A percentile compares a stretch with the other conserved stretches of the same genome.
These are phyloP conservation scores for Microdochium paspali DNA, from an alignment of 2,329 filamentous ascomycete species.

Conservation along the genomic window DNA sequence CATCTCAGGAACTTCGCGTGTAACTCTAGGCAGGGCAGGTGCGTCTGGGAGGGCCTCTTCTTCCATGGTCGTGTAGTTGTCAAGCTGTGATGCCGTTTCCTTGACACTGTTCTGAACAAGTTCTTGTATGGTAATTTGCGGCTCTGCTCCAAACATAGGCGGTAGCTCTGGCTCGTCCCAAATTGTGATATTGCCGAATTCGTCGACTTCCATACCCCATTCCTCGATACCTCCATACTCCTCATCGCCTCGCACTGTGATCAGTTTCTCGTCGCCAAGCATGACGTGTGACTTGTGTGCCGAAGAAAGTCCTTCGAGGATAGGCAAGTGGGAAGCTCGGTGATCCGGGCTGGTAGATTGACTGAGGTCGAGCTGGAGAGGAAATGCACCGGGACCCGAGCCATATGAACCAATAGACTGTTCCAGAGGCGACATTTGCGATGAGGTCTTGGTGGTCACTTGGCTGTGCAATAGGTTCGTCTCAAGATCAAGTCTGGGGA, in stretches of 20 bases:
- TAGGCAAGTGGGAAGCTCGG: conserved; percentile 10
- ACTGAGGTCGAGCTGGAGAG: conserved; percentile 13
- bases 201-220: conserved; percentile 40
- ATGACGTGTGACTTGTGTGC: conserved; percentile 11
- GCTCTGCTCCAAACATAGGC: conserved; percentile 12
- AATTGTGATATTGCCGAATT: conserved; percentile 37
- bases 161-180: conserved; percentile 36
- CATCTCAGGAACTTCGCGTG: conserved; percentile 7
- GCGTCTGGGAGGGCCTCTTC: conserved; percentile 28
- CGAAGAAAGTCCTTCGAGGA: conserved; percentile 16
- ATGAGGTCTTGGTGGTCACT: conserved; percentile 18
- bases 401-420: conserved; percentile 9
- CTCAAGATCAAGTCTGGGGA: conserved; percentile 46
- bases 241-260: conserved; percentile 22
- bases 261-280: conserved; percentile 12
- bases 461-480: conserved; percentile 19
- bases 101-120: conserved; percentile 5
- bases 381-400: conserved; percentile 7
- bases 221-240: conserved; percentile 27
- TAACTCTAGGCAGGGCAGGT: conserved; percentile 20
- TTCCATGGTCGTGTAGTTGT: conserved; percentile 24
- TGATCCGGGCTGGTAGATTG: conserved; percentile 12
- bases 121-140: conserved; percentile 5
- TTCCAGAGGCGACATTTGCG: conserved; percentile 15
- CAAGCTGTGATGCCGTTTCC: conserved; percentile 6